phyloP scores from a whole-genome alignment of 441 rosid genomes.

The Syzygium syzygioides region DNA sequence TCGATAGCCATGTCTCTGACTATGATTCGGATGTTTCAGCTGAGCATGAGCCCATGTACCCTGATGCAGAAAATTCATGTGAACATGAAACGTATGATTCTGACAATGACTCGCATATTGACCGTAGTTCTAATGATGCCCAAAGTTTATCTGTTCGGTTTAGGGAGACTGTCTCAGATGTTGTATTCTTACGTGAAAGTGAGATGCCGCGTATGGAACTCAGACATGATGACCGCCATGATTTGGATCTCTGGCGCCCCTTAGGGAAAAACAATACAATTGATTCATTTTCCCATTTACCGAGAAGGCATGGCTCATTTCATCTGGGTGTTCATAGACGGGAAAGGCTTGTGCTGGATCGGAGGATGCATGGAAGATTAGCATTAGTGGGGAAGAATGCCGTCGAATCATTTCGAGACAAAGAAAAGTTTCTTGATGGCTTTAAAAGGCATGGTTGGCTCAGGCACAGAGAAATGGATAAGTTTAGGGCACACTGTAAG shows the following conservation, averaged over 20 bases:
- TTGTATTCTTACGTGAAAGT: constrained; percentile 26
- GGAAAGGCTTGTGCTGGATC: constrained; percentile 16
- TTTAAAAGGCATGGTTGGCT: constrained; percentile 10
- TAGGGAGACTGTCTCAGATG: constrained; percentile 19
- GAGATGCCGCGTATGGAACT: constrained; percentile 19
- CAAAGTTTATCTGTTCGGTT: constrained; percentile 8
- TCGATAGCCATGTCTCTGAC: constrained; percentile 11
- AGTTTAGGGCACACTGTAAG: constrained; percentile 15
- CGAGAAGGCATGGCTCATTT: constrained; percentile 21
- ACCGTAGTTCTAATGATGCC: constrained; percentile 10
- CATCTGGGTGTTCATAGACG: constrained; percentile 4
- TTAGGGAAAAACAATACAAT: constrained; percentile 22
- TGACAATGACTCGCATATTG: constrained; percentile 18
- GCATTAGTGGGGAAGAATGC: constrained; percentile 23
- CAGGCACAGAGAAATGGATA: constrained; percentile 10
- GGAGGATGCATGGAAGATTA: constrained; percentile 19
- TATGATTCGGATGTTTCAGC: constrained; percentile 30
- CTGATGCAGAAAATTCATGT: constrained; percentile 14
- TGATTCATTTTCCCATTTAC: constrained; percentile 17
- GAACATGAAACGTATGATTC: constrained; percentile 14
- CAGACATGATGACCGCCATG: constrained; percentile 4
- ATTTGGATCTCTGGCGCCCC: constrained; percentile 35
- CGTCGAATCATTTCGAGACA: constrained; percentile 12
- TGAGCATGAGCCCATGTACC: constrained; percentile 23
- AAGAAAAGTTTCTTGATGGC: constrained; percentile 14